Evolutionary conservation across 2,329 filamentous ascomycete species (phyloP), one percentile per base, ranked within the genome.

Genomic region (Pyricularia sp.): DNA sequence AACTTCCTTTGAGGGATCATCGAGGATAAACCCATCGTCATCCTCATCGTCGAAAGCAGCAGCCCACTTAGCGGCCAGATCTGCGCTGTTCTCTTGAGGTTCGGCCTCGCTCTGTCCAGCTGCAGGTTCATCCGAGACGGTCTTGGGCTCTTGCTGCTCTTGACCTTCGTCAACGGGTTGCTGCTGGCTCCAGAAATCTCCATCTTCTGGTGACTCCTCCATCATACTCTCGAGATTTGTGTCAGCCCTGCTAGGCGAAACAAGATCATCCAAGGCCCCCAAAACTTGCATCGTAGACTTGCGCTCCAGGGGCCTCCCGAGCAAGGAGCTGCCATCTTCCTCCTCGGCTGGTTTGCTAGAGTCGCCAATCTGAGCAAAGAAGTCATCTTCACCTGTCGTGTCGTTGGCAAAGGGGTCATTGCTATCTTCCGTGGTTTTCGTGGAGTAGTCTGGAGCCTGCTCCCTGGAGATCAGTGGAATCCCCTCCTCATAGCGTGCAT

Each of bases 41-140:
- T 93, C 88, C 72, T 94, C 90, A 66, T 92, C 90, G 17, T 82
- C 92, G 73, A 97, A 86, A 63, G 92, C 92, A 65, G 92, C 90
- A 72, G 92, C 87, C 92, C 94, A 97, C 73, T 92, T 89, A 23
- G 91, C 91, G 64, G 91, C 90, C 59, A 95, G 78, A 74, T 94
- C 91, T 61, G 89, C 85, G 7, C 85, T 81, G 5, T 74, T 72
- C 30, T 66, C 65, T 14, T 66, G 31, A 55, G 33, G 31, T 20
- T 73, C 71, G 12, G 71, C 66, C 61, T 71, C 55, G 11, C 17
- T 74, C 26, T 70, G 64, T 66, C 74, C 50, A 61, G 73, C 66
- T 20, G 73, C 71, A 25, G 75, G 70, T 28, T 76, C 72, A 31
- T 74, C 74, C n/a, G 71, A 69, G 12, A 64, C 64, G 10, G 31